Evolutionary conservation across 495 filamentous ascomycete genomes (phyloP).

Genomic region (Neurospora sp.): DNA sequence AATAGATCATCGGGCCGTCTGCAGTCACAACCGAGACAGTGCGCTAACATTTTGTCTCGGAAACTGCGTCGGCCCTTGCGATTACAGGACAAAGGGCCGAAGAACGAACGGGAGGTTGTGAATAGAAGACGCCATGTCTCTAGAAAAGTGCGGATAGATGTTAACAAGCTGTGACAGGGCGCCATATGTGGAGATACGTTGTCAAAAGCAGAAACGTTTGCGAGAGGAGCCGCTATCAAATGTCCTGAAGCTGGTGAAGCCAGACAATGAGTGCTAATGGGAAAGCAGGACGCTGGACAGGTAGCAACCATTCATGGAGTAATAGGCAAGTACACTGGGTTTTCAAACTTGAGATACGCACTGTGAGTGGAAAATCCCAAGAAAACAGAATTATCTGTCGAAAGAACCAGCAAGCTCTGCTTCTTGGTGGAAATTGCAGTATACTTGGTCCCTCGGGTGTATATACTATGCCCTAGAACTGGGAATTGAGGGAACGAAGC

Average conservation of each 20-base stretch:
- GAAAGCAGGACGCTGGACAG: neutral
- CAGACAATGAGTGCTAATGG: neutral
- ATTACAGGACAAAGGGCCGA: neutral
- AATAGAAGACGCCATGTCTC: neutral
- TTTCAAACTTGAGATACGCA: too few relatives aligned
- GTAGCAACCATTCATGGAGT: neutral
- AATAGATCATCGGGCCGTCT: neutral
- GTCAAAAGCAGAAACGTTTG: neutral
- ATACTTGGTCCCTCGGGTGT: too few relatives aligned
- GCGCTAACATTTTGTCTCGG: neutral
- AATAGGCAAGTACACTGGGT: neutral
- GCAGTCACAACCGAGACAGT: neutral
- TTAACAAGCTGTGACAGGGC: neutral
- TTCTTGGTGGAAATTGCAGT: too few relatives aligned
- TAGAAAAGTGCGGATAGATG: neutral
- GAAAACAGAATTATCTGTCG: too few relatives aligned
- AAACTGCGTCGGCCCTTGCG: neutral
- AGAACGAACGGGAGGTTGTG: neutral
- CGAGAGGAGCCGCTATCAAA: neutral
- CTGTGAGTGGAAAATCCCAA: too few relatives aligned
- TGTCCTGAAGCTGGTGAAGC: neutral
- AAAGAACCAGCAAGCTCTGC: too few relatives aligned
- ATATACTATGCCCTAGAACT: too few relatives aligned
- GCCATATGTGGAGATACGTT: neutral
- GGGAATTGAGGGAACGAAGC: too few relatives aligned